Evolutionary conservation across 2,329 filamentous ascomycete species (phyloP).

Genomic region (Sporothrix protearum): DNA sequence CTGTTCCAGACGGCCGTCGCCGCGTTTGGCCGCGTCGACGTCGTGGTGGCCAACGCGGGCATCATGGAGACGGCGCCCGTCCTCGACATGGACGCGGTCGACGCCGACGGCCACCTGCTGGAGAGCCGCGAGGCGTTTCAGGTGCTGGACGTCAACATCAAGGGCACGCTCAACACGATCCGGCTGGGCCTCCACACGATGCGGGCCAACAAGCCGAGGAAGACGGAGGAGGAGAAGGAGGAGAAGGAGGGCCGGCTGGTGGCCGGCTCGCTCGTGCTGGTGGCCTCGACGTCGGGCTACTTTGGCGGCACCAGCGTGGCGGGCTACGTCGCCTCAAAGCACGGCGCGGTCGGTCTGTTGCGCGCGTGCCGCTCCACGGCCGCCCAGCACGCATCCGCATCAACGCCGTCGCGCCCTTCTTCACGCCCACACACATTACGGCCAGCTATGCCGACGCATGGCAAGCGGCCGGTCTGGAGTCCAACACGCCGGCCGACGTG

Average conservation of each 20-base stretch:
- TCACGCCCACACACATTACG: constrained; percentile 44
- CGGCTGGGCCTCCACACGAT: constrained; percentile 18
- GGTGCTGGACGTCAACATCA: constrained; percentile 43
- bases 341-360: constrained; percentile 29
- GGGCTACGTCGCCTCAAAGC: constrained; percentile 29
- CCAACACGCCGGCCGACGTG: constrained; percentile 42
- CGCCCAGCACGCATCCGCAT: constrained; percentile 36
- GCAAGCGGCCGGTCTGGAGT: constrained; percentile 37
- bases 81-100: constrained; percentile 31
- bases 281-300: constrained; percentile 35
- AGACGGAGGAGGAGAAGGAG: too few relatives aligned
- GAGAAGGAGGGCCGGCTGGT: background rate
- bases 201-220: too few relatives aligned
- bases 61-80: constrained; percentile 36
- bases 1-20: constrained; percentile 36
- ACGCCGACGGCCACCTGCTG: constrained; percentile 28
- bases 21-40: constrained; percentile 38
- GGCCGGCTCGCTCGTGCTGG: constrained; percentile 45
- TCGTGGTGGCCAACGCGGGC: constrained; percentile 44
- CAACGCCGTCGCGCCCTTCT: constrained; percentile 44
- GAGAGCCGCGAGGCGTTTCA: constrained; percentile 32
- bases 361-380: constrained; percentile 28
- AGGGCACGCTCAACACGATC: constrained; percentile 42
- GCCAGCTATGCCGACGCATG: constrained; percentile 38
- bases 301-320: constrained; percentile 33